These are phyloP conservation scores for Sporothrix luriei DNA, from an alignment of 2,329 filamentous ascomycete species.

Conservation along the genomic window DNA sequence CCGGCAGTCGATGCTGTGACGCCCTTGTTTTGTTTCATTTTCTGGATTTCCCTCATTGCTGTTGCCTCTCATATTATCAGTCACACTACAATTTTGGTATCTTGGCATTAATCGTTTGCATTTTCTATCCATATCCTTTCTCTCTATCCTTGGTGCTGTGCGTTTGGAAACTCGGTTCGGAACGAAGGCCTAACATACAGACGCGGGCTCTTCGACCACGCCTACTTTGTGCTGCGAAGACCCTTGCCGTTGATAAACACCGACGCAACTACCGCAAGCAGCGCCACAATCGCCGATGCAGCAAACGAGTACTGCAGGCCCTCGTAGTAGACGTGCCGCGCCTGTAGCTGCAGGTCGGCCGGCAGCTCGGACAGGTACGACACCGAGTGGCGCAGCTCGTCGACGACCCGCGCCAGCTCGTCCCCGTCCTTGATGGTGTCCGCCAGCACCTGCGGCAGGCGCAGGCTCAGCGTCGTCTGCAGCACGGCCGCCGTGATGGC, in stretches of 20 bases:
- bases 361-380: slow-evolving; percentile 58
- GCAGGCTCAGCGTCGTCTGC: slow-evolving; percentile 61
- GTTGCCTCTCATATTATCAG: slow-evolving; percentile 29
- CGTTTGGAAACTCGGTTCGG: no score
- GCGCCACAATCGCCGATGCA: slow-evolving; percentile 56
- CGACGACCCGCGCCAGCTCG: slow-evolving; percentile 55
- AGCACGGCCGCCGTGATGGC: slow-evolving; percentile 64
- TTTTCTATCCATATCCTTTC: neutral
- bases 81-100: slow-evolving; percentile 18
- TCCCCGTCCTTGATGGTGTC: slow-evolving; percentile 58
- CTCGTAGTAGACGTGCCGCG: slow-evolving; percentile 61
- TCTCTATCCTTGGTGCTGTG: neutral
- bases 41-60: slow-evolving; percentile 7
- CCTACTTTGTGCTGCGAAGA: slow-evolving; percentile 24
- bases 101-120: neutral
- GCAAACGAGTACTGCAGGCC: slow-evolving; percentile 60
- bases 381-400: slow-evolving; percentile 64
- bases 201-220: neutral
- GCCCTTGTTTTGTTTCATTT: neutral
- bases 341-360: slow-evolving; percentile 58
- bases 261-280: slow-evolving; percentile 47
- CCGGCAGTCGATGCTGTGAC: slow-evolving; percentile 4
- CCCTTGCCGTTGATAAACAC: slow-evolving; percentile 24
- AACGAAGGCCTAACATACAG: neutral
- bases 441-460: slow-evolving; percentile 56